Conservation (phyloP, 345 rosid genomes). For the Pelargonium nanum region DNA sequence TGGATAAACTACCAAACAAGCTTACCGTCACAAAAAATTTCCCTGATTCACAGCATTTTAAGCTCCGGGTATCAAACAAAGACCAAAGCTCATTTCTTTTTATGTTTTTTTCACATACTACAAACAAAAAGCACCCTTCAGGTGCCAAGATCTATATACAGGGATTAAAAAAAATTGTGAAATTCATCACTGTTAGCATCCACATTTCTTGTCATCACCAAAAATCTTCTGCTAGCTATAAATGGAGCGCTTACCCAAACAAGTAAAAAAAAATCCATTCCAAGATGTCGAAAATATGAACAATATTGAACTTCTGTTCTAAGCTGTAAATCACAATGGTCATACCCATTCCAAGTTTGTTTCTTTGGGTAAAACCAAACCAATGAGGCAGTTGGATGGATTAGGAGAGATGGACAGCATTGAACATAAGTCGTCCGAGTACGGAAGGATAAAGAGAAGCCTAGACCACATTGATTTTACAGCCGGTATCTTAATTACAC, state of each 20-base stretch:
- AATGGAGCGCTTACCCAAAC: neutral
- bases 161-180: neutral
- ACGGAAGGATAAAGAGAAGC: constrained; percentile 85
- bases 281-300: neutral
- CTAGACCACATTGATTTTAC: constrained; percentile 70
- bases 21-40: too few species aligned
- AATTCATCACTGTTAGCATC: neutral
- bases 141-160: neutral
- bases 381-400: constrained; percentile 55
- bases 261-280: too few species aligned
- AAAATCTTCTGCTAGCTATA: neutral
- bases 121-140: neutral
- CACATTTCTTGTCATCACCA: neutral
- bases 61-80: too few species aligned
- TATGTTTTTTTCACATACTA: neutral
- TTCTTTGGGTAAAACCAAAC: constrained; percentile 82
- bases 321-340: constrained; percentile 6
- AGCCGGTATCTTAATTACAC: constrained; percentile 90
- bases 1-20: too few species aligned
- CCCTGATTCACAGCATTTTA: too few species aligned
- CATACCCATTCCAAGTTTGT: constrained; percentile 60
- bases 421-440: constrained; percentile 64
- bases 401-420: constrained; percentile 53
- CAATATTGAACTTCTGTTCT: neutral
- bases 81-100: neutral